Conservation (phyloP, 495 filamentous ascomycete species). For the Neurospora sp. region DNA sequence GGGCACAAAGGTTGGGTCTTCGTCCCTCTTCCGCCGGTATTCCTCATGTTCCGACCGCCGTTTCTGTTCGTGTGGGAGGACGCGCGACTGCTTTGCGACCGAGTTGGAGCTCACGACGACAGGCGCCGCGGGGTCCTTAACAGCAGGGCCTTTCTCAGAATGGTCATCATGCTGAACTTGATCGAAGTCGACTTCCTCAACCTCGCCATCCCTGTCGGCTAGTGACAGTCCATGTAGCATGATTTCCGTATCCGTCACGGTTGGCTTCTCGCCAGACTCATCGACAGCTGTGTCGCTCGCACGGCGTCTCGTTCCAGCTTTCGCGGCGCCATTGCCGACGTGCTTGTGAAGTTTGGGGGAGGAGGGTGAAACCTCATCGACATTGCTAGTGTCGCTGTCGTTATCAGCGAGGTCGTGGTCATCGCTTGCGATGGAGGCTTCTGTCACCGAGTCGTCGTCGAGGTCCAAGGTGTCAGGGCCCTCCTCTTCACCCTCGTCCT, state of each 20-base stretch:
- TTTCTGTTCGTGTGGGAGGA: constrained; percentile 54
- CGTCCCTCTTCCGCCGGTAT: constrained; percentile 74
- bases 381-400: constrained; percentile 64
- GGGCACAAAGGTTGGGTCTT: constrained; percentile 89
- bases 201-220: constrained; percentile 42
- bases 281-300: constrained; percentile 14
- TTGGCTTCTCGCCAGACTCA: constrained; percentile 20
- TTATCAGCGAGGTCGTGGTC: constrained; percentile 61
- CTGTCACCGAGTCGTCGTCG: constrained; percentile 76
- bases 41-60: constrained; percentile 77
- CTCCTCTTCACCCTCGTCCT: constrained; percentile 73
- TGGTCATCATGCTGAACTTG: constrained; percentile 31
- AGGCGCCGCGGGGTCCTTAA: constrained; percentile 26
- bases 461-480: constrained; percentile 53
- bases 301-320: constrained; percentile 32
- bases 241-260: constrained; percentile 61
- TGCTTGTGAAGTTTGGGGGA: constrained; percentile 29
- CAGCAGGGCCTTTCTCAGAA: neutral
- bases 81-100: constrained; percentile 23
- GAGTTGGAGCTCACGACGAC: constrained; percentile 37
- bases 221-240: constrained; percentile 81
- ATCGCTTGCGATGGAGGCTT: constrained; percentile 65
- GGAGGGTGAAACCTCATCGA: constrained; percentile 49
- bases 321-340: constrained; percentile 28
- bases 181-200: constrained; percentile 57